phyloP scores from a whole-genome alignment of 805 yeast species.

The Candida oleophila region DNA sequence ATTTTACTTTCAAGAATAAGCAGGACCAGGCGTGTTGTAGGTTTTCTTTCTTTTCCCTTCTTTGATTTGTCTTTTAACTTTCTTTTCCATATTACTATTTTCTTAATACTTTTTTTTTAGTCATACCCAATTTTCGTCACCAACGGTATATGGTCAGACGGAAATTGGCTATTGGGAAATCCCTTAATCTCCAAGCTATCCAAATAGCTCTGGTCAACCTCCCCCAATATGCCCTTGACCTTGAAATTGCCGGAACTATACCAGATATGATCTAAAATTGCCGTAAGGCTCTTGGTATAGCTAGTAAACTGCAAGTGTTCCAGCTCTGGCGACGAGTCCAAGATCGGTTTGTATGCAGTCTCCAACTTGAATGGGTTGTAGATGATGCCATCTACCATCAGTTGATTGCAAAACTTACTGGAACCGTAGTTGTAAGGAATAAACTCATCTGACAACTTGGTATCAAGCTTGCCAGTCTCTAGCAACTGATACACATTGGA shows the following conservation, averaged over 20 bases:
- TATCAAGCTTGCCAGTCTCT: constrained; percentile 21
- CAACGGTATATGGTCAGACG: constrained; percentile 54
- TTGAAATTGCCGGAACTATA: constrained; percentile 40
- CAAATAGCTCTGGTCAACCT: constrained; percentile 36
- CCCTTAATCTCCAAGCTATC: constrained; percentile 29
- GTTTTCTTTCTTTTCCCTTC: too few species aligned
- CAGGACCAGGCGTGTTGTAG: too few species aligned
- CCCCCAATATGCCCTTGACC: constrained; percentile 50
- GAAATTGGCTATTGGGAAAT: constrained; percentile 57
- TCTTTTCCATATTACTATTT: too few species aligned
- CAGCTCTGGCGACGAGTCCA: constrained; percentile 5
- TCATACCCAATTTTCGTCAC: constrained; percentile 21
- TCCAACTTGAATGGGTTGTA: constrained; percentile 15
- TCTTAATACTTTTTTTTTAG: too few species aligned
- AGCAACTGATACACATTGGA: constrained; percentile 50
- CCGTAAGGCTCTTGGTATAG: constrained; percentile 48
- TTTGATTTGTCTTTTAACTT: too few species aligned
- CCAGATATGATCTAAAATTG: constrained; percentile 61
- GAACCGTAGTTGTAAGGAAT: constrained; percentile 16
- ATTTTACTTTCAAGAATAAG: too few species aligned
- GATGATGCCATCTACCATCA: constrained; percentile 10
- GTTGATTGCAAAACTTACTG: constrained; percentile 7
- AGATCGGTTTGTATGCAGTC: constrained; percentile 17
- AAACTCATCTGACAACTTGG: constrained; percentile 11
- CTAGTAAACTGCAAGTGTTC: constrained; percentile 21